Evolutionary conservation across 2,329 filamentous ascomycete species (phyloP).

Genomic region (Phaeoacremonium minimum): DNA sequence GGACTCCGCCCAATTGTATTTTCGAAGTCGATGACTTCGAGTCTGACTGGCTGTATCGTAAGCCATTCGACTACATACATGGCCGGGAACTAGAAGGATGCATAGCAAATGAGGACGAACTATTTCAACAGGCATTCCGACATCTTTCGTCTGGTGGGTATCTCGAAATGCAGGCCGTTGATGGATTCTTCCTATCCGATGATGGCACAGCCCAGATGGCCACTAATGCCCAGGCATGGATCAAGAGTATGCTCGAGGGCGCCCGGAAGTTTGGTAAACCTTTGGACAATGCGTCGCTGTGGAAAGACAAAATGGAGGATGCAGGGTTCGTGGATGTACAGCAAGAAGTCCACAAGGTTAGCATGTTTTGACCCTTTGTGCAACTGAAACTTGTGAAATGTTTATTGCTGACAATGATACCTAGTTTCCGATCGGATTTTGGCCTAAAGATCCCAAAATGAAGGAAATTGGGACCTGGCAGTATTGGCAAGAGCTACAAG

Average conservation of each 20-base stretch:
- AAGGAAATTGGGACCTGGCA: slow-evolving; percentile 31
- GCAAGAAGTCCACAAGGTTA: not conserved
- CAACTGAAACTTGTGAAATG: slow-evolving; percentile 11
- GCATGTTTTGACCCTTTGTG: not conserved
- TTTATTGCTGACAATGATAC: slow-evolving; percentile 24
- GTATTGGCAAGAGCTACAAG: slow-evolving; percentile 36
- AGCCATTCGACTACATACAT: slow-evolving; percentile 57
- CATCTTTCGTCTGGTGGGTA: not conserved
- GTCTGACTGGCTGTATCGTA: slow-evolving; percentile 47
- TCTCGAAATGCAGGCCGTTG: not conserved
- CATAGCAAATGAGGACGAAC: slow-evolving; percentile 39
- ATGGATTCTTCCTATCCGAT: not conserved
- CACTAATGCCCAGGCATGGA: not conserved
- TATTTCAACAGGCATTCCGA: slow-evolving; percentile 2
- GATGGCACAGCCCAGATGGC: not conserved
- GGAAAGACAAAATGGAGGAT: not conserved
- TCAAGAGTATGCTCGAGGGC: slow-evolving; percentile 15
- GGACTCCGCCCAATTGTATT: not conserved
- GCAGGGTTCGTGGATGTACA: not conserved
- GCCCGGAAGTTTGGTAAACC: slow-evolving; percentile 25
- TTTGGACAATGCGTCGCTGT: slow-evolving; percentile 22
- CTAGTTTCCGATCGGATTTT: slow-evolving; percentile 37
- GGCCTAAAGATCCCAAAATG: slow-evolving; percentile 35
- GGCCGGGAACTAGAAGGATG: slow-evolving; percentile 48
- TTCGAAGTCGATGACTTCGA: slow-evolving; percentile 62